Conservation (phyloP, 2,329 filamentous ascomycete genomes). For the Claviceps sp. region DNA sequence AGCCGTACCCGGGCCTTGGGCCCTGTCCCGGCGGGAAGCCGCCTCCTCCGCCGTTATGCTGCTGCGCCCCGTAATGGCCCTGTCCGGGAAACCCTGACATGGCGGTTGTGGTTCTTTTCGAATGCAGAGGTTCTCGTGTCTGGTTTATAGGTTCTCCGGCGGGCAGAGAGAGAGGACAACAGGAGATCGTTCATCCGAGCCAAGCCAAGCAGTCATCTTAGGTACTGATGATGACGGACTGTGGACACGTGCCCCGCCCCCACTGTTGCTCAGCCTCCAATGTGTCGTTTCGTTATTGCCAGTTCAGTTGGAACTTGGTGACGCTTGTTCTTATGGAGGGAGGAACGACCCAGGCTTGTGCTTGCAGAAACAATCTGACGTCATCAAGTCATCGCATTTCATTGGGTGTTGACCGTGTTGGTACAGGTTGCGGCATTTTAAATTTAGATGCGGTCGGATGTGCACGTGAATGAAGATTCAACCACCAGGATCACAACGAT, state of each 20-base stretch:
- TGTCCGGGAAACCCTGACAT: conserved; percentile 30
- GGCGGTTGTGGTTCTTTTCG: not conserved
- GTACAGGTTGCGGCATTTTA: too few species aligned
- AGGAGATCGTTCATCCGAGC: too few species aligned
- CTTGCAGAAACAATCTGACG: not conserved
- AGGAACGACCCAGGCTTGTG: conserved; percentile 5
- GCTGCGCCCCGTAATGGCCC: conserved; percentile 22
- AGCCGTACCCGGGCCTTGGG: conserved; percentile 17
- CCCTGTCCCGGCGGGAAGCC: conserved; percentile 12
- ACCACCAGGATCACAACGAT: too few species aligned
- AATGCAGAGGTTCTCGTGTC: too few species aligned
- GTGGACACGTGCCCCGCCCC: not conserved
- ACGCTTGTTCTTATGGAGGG: not conserved
- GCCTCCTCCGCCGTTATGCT: conserved; percentile 18
- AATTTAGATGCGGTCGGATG: too few species aligned
- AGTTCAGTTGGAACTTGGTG: not conserved
- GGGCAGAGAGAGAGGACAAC: too few species aligned
- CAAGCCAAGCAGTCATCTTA: too few species aligned
- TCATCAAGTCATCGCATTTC: not conserved
- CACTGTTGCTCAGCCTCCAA: not conserved
- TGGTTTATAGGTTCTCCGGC: too few species aligned
- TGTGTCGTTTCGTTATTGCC: too few species aligned
- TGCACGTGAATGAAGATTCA: too few species aligned
- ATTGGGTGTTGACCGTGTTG: too few species aligned
- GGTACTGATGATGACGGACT: not conserved